Evolutionary conservation across 345 rosid species (phyloP).

Genomic region (Aquilaria sinensis): DNA sequence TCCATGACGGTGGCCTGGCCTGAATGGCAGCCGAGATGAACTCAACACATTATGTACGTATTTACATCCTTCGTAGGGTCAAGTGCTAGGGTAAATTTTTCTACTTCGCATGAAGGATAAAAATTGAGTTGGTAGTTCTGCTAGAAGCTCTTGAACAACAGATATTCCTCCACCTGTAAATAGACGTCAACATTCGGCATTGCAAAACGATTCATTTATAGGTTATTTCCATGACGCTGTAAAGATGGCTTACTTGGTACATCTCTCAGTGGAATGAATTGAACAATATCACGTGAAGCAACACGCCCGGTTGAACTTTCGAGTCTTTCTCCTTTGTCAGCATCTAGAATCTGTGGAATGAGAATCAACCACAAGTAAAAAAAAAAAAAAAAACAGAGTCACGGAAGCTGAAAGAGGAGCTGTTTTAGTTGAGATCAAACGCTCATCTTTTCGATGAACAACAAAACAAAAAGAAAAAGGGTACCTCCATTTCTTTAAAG

Average conservation of each 20-base stretch:
- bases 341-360: slow-evolving; percentile 58
- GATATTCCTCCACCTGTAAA: slow-evolving; percentile 60
- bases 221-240: too few relatives aligned
- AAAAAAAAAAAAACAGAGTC: neutral
- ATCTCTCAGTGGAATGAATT: slow-evolving; percentile 75
- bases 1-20: slow-evolving; percentile 1
- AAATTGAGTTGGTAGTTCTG: slow-evolving; percentile 85
- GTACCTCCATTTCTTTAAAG: slow-evolving; percentile 98
- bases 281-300: slow-evolving; percentile 94
- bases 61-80: slow-evolving; percentile 14
- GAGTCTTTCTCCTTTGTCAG: slow-evolving; percentile 82
- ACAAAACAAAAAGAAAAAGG: neutral
- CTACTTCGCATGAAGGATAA: slow-evolving; percentile 68
- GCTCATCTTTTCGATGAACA: neutral
- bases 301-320: slow-evolving; percentile 81
- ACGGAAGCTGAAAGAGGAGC: too few relatives aligned
- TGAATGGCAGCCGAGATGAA: too few relatives aligned
- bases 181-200: too few relatives aligned
- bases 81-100: slow-evolving; percentile 47
- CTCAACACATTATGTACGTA: slow-evolving; percentile 8
- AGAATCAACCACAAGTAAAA: neutral
- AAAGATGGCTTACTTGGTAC: slow-evolving; percentile 52
- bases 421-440: too few relatives aligned
- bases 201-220: neutral
- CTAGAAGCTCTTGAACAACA: slow-evolving; percentile 73